Evolutionary conservation across 768 basidiomycete species (phyloP), one percentile per base, ranked within the genome.

Genomic region (Lepiota brunneoincarnata): DNA sequence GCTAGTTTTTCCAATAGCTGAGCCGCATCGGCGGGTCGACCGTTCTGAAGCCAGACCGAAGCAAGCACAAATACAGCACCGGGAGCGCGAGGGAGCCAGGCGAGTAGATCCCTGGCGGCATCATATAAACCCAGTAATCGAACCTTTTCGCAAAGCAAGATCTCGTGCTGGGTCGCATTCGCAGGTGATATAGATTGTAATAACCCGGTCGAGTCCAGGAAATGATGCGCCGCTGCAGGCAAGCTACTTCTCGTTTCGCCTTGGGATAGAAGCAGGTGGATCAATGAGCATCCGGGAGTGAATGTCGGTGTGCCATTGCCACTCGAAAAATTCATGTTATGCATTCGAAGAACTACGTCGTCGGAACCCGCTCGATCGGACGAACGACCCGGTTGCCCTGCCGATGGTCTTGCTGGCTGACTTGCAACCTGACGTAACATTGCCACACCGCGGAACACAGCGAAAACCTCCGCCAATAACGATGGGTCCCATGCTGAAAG

Each of bases 1-100:
- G 86, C 87, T 17, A 93, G 69, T 60, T 82, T 86, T 66, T 94
- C 86, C 60, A 97, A 71, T 40, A 86, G 67, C 52, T 73, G 73
- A 1, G 85, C 81, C 1, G 91, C 89, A 59, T 94, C 91, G 46
- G 87, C 89, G 23, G 79, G 72, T 34, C 85, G 80, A 4, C 88
- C 85, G 28, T 82, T 69, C 58, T 81, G 76, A 41, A 93, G 67
- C 75, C 80, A 82, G 6, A 92, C 72, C 58, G 84, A 75, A 4
- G 85, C 84, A 36, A 81, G 77, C 36, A 95, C 80, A 67, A 91
- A 96, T 26, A 79, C 77, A 45, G 84, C 83, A 3, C 82, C 89
- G 23, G 93, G 83, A 14, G 88, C 87, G 43, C 86, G 74, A 10
- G 93, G 93, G 23, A 94, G 78, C 83, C 89, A 89, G 20, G 82